Base-by-base conservation (phyloP, 192 early-diverging fungal species). In the Pilobolus umbonatus region DNA sequence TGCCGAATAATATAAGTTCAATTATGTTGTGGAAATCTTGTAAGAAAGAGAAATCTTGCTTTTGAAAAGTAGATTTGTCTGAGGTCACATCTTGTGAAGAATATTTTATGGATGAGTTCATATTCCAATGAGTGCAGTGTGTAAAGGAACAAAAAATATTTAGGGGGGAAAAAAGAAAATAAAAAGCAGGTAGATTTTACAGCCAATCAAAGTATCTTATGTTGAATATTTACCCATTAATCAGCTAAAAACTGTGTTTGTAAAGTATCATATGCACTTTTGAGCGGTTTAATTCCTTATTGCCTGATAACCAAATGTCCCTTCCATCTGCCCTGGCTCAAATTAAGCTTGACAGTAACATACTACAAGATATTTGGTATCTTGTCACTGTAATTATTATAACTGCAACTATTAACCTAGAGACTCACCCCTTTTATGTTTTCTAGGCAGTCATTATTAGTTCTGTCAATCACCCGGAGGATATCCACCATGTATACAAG, bases 11-110 rank as follows among this genome's bases (percentile, higher is more conserved):
- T 4, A 69, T 54, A n/a, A 54, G 26, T 34, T 64, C 48, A 0
- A 69, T 26, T 36, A 69, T 55, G n/a, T 52, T 36, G 38, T 53
- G 56, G 28, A 69, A 51, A n/a, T 62, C 50, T 52, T 56, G 56
- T 5, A 60, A n/a, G 26, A 63, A 69, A 3, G 62, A 52, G 42
- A 69, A 69, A 5, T 66, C 64, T 38, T 26, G 28, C 28, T 66
- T 66, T 44, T 53, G 59, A 38, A 66, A 66, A 2, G 55, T 9
- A 15, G 39, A 42, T 17, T 12, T 17, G 19, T 12, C 6, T 17
- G 5, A 17, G 8, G 39, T 15, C n/a, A n/a, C n/a, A n/a, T n/a
- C n/a, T n/a, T n/a, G n/a, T n/a, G n/a, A n/a, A n/a, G n/a, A n/a
- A n/a, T n/a, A n/a, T n/a, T n/a, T n/a, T n/a, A n/a, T n/a, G n/a